Conservation (phyloP, 179 eudicot species). For the Beta macrorhiza region DNA sequence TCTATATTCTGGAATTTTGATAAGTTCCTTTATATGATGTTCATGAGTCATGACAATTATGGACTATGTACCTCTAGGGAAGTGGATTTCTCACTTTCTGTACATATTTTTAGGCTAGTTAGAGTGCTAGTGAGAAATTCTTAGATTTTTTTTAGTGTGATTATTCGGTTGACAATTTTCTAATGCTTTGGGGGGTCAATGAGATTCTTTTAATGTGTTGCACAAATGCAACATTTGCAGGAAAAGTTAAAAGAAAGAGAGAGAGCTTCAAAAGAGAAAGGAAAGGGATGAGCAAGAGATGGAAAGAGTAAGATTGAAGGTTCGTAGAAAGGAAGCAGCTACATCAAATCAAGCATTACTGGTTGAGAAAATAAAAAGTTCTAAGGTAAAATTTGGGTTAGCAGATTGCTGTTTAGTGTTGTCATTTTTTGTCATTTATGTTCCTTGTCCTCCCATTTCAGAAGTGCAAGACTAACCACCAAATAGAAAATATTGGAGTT, state of each 20-base stretch:
- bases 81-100: no score
- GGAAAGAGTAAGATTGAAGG: no score
- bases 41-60: no score
- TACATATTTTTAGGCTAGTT: neutral
- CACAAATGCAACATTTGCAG: constrained; percentile 36
- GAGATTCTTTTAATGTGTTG: constrained; percentile 11
- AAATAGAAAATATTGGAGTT: no score
- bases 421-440: neutral
- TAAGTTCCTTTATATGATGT: no score
- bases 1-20: no score
- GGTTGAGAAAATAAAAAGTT: constrained; percentile 88
- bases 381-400: constrained; percentile 46
- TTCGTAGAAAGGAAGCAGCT: constrained; percentile 88
- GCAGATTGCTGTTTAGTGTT: neutral
- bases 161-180: neutral
- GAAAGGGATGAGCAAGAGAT: constrained; percentile 98
- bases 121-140: constrained; percentile 1
- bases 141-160: neutral
- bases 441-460: neutral
- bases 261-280: constrained; percentile 81
- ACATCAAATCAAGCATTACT: constrained; percentile 92
- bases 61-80: no score
- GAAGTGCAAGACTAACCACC: neutral
- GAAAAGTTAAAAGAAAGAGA: constrained; percentile 86
- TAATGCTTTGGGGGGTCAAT: neutral